phyloP scores from a whole-genome alignment of 352 stramenopile species.

The Pythium vanterpoolii region DNA sequence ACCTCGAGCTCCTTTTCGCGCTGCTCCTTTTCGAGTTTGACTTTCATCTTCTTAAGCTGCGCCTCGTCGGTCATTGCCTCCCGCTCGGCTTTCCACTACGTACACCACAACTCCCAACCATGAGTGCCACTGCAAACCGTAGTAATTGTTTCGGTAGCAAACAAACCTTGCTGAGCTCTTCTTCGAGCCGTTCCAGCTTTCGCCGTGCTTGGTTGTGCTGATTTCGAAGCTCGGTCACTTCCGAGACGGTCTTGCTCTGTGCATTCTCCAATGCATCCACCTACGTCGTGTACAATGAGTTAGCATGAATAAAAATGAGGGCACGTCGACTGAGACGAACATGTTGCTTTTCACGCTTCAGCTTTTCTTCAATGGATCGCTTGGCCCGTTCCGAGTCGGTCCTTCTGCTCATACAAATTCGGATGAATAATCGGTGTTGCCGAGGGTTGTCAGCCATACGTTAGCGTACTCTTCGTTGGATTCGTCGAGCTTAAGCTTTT shows the following conservation, averaged over 20 bases:
- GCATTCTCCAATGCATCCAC: slow-evolving; percentile 60
- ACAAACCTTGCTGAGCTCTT: slow-evolving; percentile 47
- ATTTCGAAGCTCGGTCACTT: slow-evolving; percentile 67
- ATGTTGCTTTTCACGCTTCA: slow-evolving; percentile 63
- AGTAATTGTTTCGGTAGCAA: not conserved
- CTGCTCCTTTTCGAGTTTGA: slow-evolving; percentile 59
- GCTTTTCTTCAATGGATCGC: slow-evolving; percentile 50
- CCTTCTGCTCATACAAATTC: slow-evolving; percentile 34
- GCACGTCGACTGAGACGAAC: slow-evolving; percentile 3
- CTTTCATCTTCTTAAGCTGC: slow-evolving; percentile 55
- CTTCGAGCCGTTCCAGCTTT: slow-evolving; percentile 68
- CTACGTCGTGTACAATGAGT: slow-evolving; percentile 24
- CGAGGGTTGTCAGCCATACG: not conserved
- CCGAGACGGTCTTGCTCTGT: slow-evolving; percentile 64
- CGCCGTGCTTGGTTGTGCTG: slow-evolving; percentile 61
- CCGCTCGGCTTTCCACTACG: slow-evolving; percentile 62
- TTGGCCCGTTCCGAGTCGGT: slow-evolving; percentile 43
- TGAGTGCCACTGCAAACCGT: not conserved
- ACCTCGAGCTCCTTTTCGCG: slow-evolving; percentile 73
- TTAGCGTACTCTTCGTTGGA: slow-evolving; percentile 53
- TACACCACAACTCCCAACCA: not conserved
- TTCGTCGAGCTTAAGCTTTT: slow-evolving; percentile 59
- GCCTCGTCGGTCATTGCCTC: slow-evolving; percentile 45
- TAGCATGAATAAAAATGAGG: too few species aligned
- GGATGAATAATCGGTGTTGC: not conserved